Evolutionary conservation across 768 basidiomycete genomes (phyloP).

Genomic region (Goffeauzyma gilvescens): DNA sequence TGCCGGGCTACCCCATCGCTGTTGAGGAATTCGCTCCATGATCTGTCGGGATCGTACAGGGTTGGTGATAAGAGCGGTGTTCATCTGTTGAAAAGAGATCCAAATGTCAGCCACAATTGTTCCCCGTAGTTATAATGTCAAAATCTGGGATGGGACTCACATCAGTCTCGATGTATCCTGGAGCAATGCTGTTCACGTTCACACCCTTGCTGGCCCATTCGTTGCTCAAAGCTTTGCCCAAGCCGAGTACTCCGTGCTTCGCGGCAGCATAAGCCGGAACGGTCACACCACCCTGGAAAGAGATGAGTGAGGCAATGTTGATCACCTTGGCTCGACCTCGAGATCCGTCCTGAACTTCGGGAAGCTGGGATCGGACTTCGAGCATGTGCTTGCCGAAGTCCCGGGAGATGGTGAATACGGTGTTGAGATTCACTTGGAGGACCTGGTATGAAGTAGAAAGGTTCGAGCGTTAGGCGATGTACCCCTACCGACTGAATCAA

Average conservation of each 20-base stretch:
- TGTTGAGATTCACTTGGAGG: constrained; percentile 69
- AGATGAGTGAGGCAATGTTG: constrained; percentile 42
- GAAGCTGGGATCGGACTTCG: constrained; percentile 33
- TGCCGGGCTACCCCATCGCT: constrained; percentile 49
- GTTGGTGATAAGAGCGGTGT: constrained; percentile 46
- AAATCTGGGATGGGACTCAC: constrained; percentile 56
- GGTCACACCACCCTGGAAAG: constrained; percentile 40
- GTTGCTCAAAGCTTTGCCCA: constrained; percentile 62
- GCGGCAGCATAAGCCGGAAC: constrained; percentile 83
- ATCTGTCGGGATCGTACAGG: constrained; percentile 52
- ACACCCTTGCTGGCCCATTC: constrained; percentile 81
- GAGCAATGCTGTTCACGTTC: constrained; percentile 72
- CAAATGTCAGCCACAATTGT: constrained; percentile 7
- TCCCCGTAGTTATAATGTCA: not conserved
- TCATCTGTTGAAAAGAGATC: constrained; percentile 36
- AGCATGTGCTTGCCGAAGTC: constrained; percentile 85
- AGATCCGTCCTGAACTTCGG: constrained; percentile 19
- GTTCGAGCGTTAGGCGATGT: not conserved
- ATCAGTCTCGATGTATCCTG: constrained; percentile 75
- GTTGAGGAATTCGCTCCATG: constrained; percentile 52
- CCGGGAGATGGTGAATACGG: constrained; percentile 64
- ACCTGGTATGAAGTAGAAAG: constrained; percentile 38
- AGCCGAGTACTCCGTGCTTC: constrained; percentile 58
- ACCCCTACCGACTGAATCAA: not conserved
- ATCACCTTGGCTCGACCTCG: constrained; percentile 48